phyloP scores from a whole-genome alignment of 352 stramenopile species.

The Phytophthora pistaciae region DNA sequence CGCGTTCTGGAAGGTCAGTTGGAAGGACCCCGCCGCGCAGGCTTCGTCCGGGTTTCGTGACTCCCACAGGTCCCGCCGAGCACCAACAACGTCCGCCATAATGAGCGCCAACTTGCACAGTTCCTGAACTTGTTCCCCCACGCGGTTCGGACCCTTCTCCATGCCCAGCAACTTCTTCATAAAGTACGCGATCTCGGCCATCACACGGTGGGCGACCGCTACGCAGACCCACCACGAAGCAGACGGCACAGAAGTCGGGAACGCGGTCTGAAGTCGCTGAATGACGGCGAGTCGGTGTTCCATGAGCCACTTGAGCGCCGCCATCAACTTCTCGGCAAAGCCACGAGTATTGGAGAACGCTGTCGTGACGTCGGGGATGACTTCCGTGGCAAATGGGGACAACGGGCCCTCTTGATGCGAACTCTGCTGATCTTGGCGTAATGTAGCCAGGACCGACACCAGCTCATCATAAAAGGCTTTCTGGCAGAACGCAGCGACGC shows the following conservation, averaged over 20 bases:
- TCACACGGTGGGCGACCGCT: conserved; percentile 52
- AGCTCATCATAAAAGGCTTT: conserved; percentile 68
- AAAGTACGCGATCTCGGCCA: conserved; percentile 68
- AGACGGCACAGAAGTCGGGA: conserved; percentile 40
- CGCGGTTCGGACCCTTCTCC: conserved; percentile 41
- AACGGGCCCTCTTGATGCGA: conserved; percentile 14
- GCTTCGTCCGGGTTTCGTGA: conserved; percentile 35
- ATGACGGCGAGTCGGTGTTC: conserved; percentile 45
- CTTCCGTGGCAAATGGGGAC: conserved; percentile 28
- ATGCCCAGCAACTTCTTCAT: conserved; percentile 64
- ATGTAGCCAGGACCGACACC: conserved; percentile 43
- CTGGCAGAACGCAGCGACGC: conserved; percentile 48
- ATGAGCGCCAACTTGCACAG: conserved; percentile 63
- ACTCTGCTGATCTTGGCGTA: conserved; percentile 39
- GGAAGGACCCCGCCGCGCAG: conserved; percentile 53
- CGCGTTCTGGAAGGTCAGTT: conserved; percentile 59
- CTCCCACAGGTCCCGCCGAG: conserved; percentile 57
- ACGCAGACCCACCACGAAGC: conserved; percentile 71
- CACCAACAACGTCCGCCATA: conserved; percentile 58
- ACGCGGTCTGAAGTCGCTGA: conserved; percentile 34
- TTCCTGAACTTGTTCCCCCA: conserved; percentile 59
- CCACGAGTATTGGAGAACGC: conserved; percentile 41
- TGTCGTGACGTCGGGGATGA: conserved; percentile 51
- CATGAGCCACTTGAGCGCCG: conserved; percentile 63
- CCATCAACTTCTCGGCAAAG: conserved; percentile 54